Evolutionary conservation across 2,329 filamentous ascomycete genomes (phyloP).

Genomic region (Fusarium devonianum): DNA sequence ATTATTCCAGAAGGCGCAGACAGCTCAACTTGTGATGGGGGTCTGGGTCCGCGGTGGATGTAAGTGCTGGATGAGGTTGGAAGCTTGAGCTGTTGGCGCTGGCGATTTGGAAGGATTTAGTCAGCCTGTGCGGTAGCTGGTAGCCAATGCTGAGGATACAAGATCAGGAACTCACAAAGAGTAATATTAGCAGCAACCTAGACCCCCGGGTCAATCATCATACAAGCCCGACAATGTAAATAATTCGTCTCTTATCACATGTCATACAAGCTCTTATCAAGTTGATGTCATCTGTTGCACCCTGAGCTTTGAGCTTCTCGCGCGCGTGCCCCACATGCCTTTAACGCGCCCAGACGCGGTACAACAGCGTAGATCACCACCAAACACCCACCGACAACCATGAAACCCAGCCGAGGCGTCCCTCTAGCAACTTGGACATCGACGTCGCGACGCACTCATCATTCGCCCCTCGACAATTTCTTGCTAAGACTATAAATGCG

Average conservation of each 20-base stretch:
- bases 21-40: no score
- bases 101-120: conserved; percentile 17
- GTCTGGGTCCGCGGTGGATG: neutral
- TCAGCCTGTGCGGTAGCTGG: no score
- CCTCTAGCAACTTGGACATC: neutral
- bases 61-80: conserved; percentile 8
- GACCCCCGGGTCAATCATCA: no score
- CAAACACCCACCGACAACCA: conserved; percentile 1
- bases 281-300: conserved; percentile 19
- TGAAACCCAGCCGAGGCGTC: neutral
- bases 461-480: no score
- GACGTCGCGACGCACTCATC: no score
- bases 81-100: conserved; percentile 1
- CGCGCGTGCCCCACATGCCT: conserved; percentile 21
- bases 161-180: no score
- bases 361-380: conserved; percentile 1
- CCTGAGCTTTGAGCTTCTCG: conserved; percentile 10
- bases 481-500: neutral
- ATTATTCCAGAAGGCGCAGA: no score
- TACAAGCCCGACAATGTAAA: no score
- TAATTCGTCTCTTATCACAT: neutral
- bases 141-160: no score
- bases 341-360: conserved; percentile 1
- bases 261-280: neutral
- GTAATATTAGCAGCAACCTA: no score